A percentile compares a stretch with the other conserved stretches of the same genome.
These are phyloP conservation scores for Picochlorum sp. DNA, from an alignment of 139 green algal species.

Conservation along the genomic window DNA sequence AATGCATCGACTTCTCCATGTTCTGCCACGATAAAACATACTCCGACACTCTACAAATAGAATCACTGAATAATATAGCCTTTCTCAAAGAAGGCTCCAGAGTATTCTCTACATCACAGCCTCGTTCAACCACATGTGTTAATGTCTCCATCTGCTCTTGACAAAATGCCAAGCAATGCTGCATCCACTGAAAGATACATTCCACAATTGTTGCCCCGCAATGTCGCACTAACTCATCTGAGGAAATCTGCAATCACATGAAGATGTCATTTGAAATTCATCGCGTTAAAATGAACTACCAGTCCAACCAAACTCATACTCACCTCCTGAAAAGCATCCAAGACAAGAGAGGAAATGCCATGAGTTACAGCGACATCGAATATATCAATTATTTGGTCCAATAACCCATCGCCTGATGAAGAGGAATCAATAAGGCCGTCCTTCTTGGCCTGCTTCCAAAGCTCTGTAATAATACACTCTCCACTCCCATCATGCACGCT, in stretches of 20 bases:
- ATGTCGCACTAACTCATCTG: background rate
- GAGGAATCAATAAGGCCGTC: background rate
- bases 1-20: too few relatives aligned
- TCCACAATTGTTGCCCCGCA: background rate
- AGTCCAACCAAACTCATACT: background rate
- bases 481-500: too few relatives aligned
- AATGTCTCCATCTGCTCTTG: too few relatives aligned
- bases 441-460: background rate
- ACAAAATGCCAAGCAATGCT: background rate
- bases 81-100: too few relatives aligned
- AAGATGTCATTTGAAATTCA: background rate
- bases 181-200: background rate
- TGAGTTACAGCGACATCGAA: background rate
- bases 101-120: too few relatives aligned
- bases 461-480: too few relatives aligned
- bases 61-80: too few relatives aligned
- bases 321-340: constrained; percentile 1
- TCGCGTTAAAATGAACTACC: background rate
- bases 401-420: background rate
- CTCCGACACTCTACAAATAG: too few relatives aligned
- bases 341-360: background rate
- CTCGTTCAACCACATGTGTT: too few relatives aligned
- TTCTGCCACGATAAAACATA: too few relatives aligned
- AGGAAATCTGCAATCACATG: background rate
- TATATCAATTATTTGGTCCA: background rate